phyloP scores from a whole-genome alignment of 768 basidiomycete genomes.

The Leccinum uliginosum region DNA sequence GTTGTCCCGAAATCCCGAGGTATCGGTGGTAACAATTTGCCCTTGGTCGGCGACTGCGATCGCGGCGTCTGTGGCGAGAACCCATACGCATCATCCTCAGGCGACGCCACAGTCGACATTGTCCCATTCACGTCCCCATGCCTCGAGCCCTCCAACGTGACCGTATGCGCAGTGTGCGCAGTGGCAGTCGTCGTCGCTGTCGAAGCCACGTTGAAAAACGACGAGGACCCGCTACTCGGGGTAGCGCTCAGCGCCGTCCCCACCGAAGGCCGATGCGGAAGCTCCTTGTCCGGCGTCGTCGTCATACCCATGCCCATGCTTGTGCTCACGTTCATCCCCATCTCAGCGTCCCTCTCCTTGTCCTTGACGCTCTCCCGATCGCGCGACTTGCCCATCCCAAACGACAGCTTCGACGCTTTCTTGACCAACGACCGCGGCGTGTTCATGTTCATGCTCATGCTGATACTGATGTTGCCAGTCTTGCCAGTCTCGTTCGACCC shows the following conservation, averaged over 20 bases:
- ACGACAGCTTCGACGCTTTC: conserved; percentile 77
- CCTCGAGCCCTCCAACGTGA: conserved; percentile 33
- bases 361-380: conserved; percentile 43
- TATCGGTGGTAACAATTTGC: conserved; percentile 73
- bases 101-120: conserved; percentile 11
- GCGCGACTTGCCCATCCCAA: conserved; percentile 53
- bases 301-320: conserved; percentile 2
- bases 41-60: conserved; percentile 49
- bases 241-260: conserved; percentile 56
- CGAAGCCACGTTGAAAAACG: conserved; percentile 79
- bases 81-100: conserved; percentile 22
- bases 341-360: conserved; percentile 35
- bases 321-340: neutral
- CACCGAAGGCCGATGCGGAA: conserved; percentile 39
- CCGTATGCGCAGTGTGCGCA: conserved; percentile 37
- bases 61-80: conserved; percentile 29
- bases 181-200: conserved; percentile 31
- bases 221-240: conserved; percentile 73
- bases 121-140: conserved; percentile 26
- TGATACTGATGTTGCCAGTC: neutral
- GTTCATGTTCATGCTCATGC: neutral
- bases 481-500: conserved; percentile 50
- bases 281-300: conserved; percentile 41
- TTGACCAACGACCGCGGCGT: conserved; percentile 57
- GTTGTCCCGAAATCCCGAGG: conserved; percentile 59